These are phyloP conservation scores for Plasmodium chabaudi DNA, from an alignment of 169 alveolate species.

Conservation along the genomic window DNA sequence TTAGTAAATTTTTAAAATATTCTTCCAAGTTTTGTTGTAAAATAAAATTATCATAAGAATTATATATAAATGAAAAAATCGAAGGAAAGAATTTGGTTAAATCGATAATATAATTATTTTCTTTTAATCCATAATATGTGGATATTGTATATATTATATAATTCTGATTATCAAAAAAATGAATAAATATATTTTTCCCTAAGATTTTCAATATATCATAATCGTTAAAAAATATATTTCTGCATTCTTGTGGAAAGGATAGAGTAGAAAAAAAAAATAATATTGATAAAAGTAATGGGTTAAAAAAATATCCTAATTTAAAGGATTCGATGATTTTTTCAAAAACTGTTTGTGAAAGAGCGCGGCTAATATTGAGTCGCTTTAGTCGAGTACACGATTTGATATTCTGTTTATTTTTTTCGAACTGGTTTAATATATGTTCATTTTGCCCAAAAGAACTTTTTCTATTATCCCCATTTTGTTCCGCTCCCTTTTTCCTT, in stretches of 20 bases:
- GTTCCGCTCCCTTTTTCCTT: neutral
- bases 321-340: slow-evolving; percentile 55
- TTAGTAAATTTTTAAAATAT: slow-evolving; percentile 11
- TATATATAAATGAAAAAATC: slow-evolving; percentile 25
- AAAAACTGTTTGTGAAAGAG: slow-evolving; percentile 1
- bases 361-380: slow-evolving; percentile 5
- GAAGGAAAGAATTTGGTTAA: slow-evolving; percentile 41
- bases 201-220: slow-evolving; percentile 41
- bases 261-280: slow-evolving; percentile 63
- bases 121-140: slow-evolving; percentile 21
- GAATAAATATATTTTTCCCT: slow-evolving; percentile 36
- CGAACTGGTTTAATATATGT: neutral
- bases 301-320: slow-evolving; percentile 43
- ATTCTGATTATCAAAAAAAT: slow-evolving; percentile 28
- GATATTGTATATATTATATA: slow-evolving; percentile 47
- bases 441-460: neutral
- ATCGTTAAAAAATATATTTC: slow-evolving; percentile 23
- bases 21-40: neutral
- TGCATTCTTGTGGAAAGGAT: slow-evolving; percentile 41
- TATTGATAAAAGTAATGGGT: slow-evolving; percentile 41
- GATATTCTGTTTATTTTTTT: slow-evolving; percentile 34
- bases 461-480: too few relatives aligned
- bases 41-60: neutral
- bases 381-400: slow-evolving; percentile 10
- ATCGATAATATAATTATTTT: slow-evolving; percentile 32